Evolutionary conservation across 78 protist genomes (phyloP).

Genomic region (Dictyostelium citrinum): DNA sequence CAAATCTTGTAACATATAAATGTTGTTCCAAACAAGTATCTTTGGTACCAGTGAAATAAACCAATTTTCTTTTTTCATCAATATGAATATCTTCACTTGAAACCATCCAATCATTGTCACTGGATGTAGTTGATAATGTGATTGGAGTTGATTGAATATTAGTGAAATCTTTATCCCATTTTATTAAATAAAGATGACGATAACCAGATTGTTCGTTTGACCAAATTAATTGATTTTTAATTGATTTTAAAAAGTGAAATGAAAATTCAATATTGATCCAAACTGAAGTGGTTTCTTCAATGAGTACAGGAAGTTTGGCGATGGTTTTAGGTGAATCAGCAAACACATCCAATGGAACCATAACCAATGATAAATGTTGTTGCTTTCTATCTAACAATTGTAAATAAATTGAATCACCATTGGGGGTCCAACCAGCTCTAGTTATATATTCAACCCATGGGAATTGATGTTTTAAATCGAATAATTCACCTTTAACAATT

Average conservation of each 20-base stretch:
- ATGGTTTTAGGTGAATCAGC: not conserved
- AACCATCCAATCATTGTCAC: conserved; percentile 24
- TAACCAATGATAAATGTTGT: conserved; percentile 41
- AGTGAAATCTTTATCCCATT: not conserved
- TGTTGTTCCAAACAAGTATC: conserved; percentile 56
- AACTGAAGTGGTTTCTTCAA: not conserved
- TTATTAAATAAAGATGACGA: conserved; percentile 55
- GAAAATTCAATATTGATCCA: conserved; percentile 53
- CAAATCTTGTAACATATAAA: conserved; percentile 55
- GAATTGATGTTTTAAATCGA: conserved; percentile 8
- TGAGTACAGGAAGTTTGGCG: not conserved
- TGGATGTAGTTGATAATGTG: not conserved
- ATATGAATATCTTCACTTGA: not conserved
- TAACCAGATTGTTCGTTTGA: conserved; percentile 60
- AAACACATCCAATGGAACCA: conserved; percentile 18
- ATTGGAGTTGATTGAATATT: not conserved
- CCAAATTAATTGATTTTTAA: conserved; percentile 21
- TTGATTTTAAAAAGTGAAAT: not conserved
- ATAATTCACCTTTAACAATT: not conserved
- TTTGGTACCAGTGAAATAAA: conserved; percentile 52
- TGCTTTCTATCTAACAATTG: conserved; percentile 65
- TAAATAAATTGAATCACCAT: conserved; percentile 29
- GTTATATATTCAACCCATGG: conserved; percentile 71
- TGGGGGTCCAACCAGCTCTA: conserved; percentile 55
- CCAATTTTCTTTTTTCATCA: conserved; percentile 32